phyloP scores from a whole-genome alignment of 768 basidiomycete genomes.

The Boletus bicolor region DNA sequence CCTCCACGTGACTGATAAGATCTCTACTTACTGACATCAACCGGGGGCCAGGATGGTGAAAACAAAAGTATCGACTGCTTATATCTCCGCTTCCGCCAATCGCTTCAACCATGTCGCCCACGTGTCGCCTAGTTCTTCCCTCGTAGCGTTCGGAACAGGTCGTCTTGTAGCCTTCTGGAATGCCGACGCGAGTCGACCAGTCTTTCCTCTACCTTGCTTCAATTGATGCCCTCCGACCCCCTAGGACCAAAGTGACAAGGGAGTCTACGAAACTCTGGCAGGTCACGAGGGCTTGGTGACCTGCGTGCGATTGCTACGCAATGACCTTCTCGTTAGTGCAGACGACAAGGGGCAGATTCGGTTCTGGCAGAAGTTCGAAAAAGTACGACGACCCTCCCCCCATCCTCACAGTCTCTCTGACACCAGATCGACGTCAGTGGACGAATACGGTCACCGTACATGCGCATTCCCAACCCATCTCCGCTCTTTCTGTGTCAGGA shows the following conservation, averaged over 20 bases:
- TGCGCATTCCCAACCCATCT: slow-evolving; percentile 70
- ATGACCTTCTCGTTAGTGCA: slow-evolving; percentile 57
- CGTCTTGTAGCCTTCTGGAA: slow-evolving; percentile 61
- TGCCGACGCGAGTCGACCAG: slow-evolving; percentile 38
- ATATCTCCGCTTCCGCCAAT: slow-evolving; percentile 49
- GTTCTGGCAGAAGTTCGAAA: slow-evolving; percentile 51
- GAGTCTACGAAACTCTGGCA: slow-evolving; percentile 66
- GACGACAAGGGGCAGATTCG: slow-evolving; percentile 72
- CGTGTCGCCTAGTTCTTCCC: slow-evolving; percentile 26
- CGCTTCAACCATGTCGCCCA: slow-evolving; percentile 41
- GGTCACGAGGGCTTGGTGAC: slow-evolving; percentile 77
- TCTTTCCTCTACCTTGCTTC: neutral
- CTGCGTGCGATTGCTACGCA: slow-evolving; percentile 63
- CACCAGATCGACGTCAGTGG: slow-evolving; percentile 51
- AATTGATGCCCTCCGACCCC: slow-evolving; percentile 4
- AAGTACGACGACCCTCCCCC: slow-evolving; percentile 13
- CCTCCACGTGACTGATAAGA: slow-evolving; percentile 20
- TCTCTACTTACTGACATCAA: neutral
- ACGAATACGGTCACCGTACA: slow-evolving; percentile 36
- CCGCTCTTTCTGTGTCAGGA: slow-evolving; percentile 54
- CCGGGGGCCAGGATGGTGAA: slow-evolving; percentile 7
- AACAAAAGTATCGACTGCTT: slow-evolving; percentile 26
- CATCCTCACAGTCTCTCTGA: slow-evolving; percentile 12
- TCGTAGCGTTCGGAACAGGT: slow-evolving; percentile 58
- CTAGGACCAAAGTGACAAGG: slow-evolving; percentile 49